Conservation (phyloP, 2,329 filamentous ascomycete species). For the Pyrenophora graminea region DNA sequence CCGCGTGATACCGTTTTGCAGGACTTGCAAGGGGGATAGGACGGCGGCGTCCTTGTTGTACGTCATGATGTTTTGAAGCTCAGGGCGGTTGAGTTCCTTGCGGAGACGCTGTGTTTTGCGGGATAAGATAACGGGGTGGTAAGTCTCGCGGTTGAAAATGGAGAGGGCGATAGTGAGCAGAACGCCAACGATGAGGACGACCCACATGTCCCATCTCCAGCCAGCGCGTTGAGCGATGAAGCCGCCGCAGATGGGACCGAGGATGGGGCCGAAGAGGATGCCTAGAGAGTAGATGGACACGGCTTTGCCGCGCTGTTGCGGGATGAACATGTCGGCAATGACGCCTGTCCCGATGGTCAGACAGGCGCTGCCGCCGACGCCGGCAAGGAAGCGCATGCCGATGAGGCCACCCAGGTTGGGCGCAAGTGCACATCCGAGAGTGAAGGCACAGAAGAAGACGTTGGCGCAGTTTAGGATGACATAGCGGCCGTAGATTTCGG, state of each 20-base stretch:
- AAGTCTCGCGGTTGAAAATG: constrained; percentile 53
- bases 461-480: constrained; percentile 46
- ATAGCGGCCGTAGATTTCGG: constrained; percentile 42
- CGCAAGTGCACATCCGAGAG: constrained; percentile 49
- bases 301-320: constrained; percentile 40
- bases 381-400: constrained; percentile 25
- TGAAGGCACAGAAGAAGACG: constrained; percentile 57
- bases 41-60: constrained; percentile 25
- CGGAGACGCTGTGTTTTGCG: constrained; percentile 62
- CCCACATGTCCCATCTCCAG: constrained; percentile 46
- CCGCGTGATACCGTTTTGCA: constrained; percentile 42
- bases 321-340: constrained; percentile 42
- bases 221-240: constrained; percentile 30
- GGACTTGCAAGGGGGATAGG: constrained; percentile 20
- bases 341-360: constrained; percentile 45
- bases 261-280: constrained; percentile 39
- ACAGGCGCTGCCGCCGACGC: constrained; percentile 34
- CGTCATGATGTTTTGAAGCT: constrained; percentile 52
- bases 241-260: constrained; percentile 42
- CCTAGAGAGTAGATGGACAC: constrained; percentile 39
- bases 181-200: constrained; percentile 34
- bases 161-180: constrained; percentile 38
- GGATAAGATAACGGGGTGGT: constrained; percentile 52
- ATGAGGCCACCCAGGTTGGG: constrained; percentile 43
- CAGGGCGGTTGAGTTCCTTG: constrained; percentile 51